These are phyloP conservation scores for Penicillium oxalicum DNA, from an alignment of 2,329 filamentous ascomycete genomes.

Conservation along the genomic window DNA sequence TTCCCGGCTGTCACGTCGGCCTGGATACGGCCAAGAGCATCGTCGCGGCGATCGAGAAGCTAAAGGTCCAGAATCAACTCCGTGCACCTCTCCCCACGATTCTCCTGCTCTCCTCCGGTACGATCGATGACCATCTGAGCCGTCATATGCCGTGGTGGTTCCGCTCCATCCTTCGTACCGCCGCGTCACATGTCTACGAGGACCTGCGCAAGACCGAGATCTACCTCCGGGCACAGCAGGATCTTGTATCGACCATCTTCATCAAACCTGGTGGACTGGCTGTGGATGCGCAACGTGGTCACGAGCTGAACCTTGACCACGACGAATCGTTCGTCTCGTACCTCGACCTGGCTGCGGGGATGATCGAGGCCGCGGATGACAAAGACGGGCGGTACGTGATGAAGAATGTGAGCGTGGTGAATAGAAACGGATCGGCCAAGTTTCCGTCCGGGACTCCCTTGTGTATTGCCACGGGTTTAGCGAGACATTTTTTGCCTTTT, in stretches of 20 bases:
- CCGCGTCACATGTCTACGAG: slow-evolving; percentile 17
- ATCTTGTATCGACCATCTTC: slow-evolving; percentile 20
- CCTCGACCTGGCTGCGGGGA: slow-evolving; percentile 43
- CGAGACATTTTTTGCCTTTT: slow-evolving; percentile 30
- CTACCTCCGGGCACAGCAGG: slow-evolving; percentile 16
- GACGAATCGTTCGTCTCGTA: slow-evolving; percentile 39
- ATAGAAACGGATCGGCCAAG: slow-evolving; percentile 25
- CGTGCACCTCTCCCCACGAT: slow-evolving; percentile 32
- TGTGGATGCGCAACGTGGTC: slow-evolving; percentile 30
- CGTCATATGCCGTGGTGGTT: slow-evolving; percentile 19
- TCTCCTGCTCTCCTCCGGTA: slow-evolving; percentile 41
- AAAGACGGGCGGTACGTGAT: slow-evolving; percentile 19
- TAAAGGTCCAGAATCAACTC: slow-evolving; percentile 11
- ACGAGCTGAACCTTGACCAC: slow-evolving; percentile 36
- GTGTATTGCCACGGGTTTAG: slow-evolving; percentile 28
- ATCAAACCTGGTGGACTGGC: slow-evolving; percentile 22
- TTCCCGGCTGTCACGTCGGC: slow-evolving; percentile 37
- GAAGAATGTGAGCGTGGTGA: slow-evolving; percentile 22
- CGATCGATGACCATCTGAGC: slow-evolving; percentile 35
- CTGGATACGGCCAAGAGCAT: slow-evolving; percentile 35
- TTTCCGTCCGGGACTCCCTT: slow-evolving; percentile 31
- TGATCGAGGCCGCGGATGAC: slow-evolving; percentile 45
- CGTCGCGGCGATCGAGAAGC: slow-evolving; percentile 31
- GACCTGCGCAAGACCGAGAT: slow-evolving; percentile 14
- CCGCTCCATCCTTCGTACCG: slow-evolving; percentile 10